Evolutionary conservation across 148 eudicot species (phyloP).

Genomic region (Fallopia convolvulus): DNA sequence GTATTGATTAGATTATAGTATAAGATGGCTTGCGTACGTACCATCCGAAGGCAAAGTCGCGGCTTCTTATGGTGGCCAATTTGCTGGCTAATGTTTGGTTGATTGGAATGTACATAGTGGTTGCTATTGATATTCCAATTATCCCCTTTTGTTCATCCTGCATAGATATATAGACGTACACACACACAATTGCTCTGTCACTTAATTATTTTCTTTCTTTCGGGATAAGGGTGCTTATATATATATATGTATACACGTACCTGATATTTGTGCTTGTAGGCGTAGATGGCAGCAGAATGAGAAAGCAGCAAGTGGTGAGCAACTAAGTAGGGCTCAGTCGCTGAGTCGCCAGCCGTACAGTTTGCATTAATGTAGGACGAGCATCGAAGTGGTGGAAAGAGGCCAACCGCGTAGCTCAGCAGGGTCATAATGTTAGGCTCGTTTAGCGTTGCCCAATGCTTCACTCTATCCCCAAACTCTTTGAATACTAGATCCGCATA

Average conservation of each 20-base stretch:
- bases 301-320: conserved; percentile 34
- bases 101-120: not conserved
- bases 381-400: conserved; percentile 25
- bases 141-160: not conserved
- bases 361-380: conserved; percentile 23
- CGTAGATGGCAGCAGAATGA: conserved; percentile 30
- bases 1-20: too few relatives aligned
- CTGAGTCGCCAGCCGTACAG: conserved; percentile 37
- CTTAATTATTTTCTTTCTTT: too few relatives aligned
- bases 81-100: not conserved
- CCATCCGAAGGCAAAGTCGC: not conserved
- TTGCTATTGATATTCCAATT: not conserved
- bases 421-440: conserved; percentile 21
- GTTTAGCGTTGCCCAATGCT: conserved; percentile 35
- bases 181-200: conserved; percentile 12
- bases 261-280: conserved; percentile 31
- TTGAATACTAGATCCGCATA: conserved; percentile 28
- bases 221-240: too few relatives aligned
- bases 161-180: conserved; percentile 8
- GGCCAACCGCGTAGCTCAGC: conserved; percentile 17
- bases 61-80: not conserved
- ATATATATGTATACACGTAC: too few relatives aligned
- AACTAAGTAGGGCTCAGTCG: conserved; percentile 39
- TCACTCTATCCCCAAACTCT: conserved; percentile 25
- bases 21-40: not conserved